Conservation (phyloP, 495 filamentous ascomycete species). For the Podospora comata region DNA sequence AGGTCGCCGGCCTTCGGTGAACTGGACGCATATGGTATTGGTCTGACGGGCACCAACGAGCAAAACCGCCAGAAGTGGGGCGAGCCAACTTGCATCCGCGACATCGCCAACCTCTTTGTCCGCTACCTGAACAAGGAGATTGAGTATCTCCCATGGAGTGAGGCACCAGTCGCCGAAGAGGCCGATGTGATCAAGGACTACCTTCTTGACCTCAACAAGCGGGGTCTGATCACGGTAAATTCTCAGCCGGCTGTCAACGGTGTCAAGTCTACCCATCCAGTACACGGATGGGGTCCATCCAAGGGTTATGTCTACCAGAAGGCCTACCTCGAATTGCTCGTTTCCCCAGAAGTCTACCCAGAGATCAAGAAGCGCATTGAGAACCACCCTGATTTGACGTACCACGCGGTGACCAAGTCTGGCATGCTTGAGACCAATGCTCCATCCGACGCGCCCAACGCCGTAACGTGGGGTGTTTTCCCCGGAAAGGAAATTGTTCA, state of each 20-base stretch:
- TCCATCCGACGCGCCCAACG: constrained; percentile 81
- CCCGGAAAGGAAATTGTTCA: constrained; percentile 98
- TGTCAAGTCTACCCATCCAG: constrained; percentile 78
- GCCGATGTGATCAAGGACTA: constrained; percentile 71
- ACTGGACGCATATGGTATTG: constrained; percentile 92
- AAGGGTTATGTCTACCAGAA: constrained; percentile 99
- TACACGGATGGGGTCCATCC: constrained; percentile 90
- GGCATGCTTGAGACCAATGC: constrained; percentile 85
- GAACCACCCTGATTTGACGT: constrained; percentile 75
- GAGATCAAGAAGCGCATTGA: constrained; percentile 80
- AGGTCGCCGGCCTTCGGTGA: constrained; percentile 96
- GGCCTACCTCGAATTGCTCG: constrained; percentile 88
- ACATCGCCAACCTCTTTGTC: constrained; percentile 79
- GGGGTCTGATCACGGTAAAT: constrained; percentile 92
- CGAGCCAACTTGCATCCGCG: constrained; percentile 69
- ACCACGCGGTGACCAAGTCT: constrained; percentile 81
- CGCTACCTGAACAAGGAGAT: constrained; percentile 77
- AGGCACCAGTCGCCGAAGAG: constrained; percentile 78
- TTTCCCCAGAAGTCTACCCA: constrained; percentile 72
- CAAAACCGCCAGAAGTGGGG: constrained; percentile 96
- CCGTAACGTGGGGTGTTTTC: constrained; percentile 98
- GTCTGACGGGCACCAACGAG: constrained; percentile 94
- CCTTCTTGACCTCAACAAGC: constrained; percentile 74
- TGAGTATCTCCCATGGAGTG: constrained; percentile 89
- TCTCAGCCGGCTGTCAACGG: constrained; percentile 95